These are phyloP conservation scores for Oryza glaberrima DNA, from an alignment of 176 grass and related monocot genomes.

Conservation along the genomic window DNA sequence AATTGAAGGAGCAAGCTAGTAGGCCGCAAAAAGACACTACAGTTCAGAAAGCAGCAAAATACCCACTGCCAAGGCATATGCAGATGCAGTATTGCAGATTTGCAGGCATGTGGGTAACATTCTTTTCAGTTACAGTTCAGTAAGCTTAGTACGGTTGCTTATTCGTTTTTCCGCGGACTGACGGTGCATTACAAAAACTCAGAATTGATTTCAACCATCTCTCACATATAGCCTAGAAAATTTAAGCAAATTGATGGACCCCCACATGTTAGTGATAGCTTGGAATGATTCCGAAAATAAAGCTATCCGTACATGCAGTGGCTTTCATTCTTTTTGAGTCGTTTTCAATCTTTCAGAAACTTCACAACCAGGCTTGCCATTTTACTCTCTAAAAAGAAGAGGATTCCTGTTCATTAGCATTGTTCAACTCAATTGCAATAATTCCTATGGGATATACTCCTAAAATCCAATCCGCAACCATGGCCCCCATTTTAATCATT, in stretches of 20 bases:
- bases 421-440: neutral
- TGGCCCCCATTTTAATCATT: neutral
- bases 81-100: neutral
- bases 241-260: neutral
- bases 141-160: neutral
- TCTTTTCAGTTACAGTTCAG: slow-evolving; percentile 36
- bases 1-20: slow-evolving; percentile 22
- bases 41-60: slow-evolving; percentile 13
- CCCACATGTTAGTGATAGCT: neutral
- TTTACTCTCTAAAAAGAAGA: neutral
- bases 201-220: neutral
- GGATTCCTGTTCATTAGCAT: neutral
- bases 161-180: neutral
- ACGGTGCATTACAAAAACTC: neutral
- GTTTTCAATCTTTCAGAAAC: neutral
- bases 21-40: slow-evolving; percentile 34
- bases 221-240: neutral
- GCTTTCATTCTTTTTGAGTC: neutral
- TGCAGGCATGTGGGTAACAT: slow-evolving; percentile 21
- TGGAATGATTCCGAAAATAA: neutral
- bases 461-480: slow-evolving; percentile 8
- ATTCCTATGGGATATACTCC: neutral
- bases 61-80: slow-evolving; percentile 30
- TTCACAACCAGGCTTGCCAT: neutral
- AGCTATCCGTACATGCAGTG: neutral